Conservation (phyloP, 73 alveolate species). For the Paramecium tetraurelia region DNA sequence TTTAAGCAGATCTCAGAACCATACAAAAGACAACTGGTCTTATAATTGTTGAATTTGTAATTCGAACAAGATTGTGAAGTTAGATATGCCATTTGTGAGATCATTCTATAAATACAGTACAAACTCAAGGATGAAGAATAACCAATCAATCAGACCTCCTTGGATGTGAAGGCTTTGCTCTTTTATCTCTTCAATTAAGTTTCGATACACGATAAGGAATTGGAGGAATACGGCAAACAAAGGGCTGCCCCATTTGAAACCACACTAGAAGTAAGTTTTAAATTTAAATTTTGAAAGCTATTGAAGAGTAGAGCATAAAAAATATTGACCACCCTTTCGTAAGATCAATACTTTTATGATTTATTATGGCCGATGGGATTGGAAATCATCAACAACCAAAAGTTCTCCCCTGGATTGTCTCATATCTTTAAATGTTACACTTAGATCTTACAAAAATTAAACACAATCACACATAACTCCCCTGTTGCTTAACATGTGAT, state of each 20-base stretch:
- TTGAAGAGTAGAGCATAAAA: constrained; percentile 55
- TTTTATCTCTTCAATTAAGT: constrained; percentile 53
- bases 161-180: constrained; percentile 39
- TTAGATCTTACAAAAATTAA: not conserved
- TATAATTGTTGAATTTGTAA: constrained; percentile 6
- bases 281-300: not conserved
- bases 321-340: not conserved
- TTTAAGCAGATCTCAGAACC: constrained; percentile 53
- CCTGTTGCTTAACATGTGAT: constrained; percentile 5
- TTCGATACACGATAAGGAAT: constrained; percentile 56
- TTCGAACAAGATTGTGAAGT: constrained; percentile 57
- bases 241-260: constrained; percentile 51
- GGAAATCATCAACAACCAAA: constrained; percentile 20
- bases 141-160: not conserved
- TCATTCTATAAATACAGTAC: constrained; percentile 1
- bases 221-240: constrained; percentile 50
- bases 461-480: not conserved
- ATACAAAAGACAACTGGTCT: constrained; percentile 2
- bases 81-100: constrained; percentile 51
- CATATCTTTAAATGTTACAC: constrained; percentile 31
- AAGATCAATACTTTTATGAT: constrained; percentile 15
- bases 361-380: constrained; percentile 39
- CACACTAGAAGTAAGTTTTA: not conserved
- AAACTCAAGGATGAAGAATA: constrained; percentile 38
- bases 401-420: constrained; percentile 31